A percentile compares a stretch with the other conserved stretches of the same genome.
Evolutionary conservation across 371 early-diverging fungal genomes (phyloP).

Genomic region (Mortierella sp.): DNA sequence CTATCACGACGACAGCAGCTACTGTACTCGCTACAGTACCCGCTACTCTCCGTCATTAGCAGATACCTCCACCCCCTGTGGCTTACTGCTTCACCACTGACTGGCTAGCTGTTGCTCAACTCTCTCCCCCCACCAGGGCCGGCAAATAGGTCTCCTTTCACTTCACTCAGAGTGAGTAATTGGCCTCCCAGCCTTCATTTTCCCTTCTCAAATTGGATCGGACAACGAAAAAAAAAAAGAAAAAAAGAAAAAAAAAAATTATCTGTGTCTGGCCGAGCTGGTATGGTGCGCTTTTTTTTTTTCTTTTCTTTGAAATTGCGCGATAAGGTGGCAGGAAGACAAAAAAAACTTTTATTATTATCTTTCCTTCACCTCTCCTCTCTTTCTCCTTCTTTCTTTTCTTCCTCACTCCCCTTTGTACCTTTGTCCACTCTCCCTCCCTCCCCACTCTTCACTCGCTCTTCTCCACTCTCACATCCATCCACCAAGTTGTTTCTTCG

Average conservation of each 20-base stretch:
- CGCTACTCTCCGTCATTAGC: background rate
- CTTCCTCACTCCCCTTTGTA: background rate
- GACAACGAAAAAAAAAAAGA: slow-evolving; percentile 11
- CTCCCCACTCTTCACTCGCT: background rate
- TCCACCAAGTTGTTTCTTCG: background rate
- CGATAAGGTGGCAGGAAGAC: background rate
- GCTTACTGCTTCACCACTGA: background rate
- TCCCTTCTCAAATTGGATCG: background rate
- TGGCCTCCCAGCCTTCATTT: background rate
- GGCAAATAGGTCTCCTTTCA: background rate
- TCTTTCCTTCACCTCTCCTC: background rate
- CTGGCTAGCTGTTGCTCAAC: background rate
- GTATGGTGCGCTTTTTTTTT: slow-evolving; percentile 2
- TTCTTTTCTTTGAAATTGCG: background rate
- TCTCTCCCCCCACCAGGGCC: background rate
- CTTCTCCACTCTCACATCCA: background rate
- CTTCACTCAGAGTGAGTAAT: background rate
- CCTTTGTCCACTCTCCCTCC: background rate
- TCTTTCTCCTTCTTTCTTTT: background rate
- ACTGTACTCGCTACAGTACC: too few relatives aligned
- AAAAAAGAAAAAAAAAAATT: too few relatives aligned
- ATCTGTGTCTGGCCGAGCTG: background rate
- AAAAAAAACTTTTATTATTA: slow-evolving; percentile 17
- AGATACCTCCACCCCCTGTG: background rate
- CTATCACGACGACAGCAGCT: background rate